These are phyloP conservation scores for Trichosporon coremiiforme DNA, from an alignment of 1,284 basidiomycete species.

Conservation along the genomic window DNA sequence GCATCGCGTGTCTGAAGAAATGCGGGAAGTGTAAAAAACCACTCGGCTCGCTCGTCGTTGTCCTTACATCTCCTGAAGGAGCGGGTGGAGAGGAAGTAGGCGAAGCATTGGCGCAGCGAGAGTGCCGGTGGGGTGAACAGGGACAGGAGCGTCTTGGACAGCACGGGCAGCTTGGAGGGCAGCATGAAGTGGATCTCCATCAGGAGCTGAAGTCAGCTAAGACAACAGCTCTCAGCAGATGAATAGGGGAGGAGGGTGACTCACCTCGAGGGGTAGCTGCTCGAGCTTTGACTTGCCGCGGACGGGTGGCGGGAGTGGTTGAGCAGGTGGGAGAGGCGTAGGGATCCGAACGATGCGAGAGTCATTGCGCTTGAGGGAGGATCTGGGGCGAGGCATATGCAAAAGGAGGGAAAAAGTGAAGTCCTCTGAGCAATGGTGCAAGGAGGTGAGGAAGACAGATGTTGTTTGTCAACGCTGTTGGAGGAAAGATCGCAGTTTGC, in stretches of 20 bases:
- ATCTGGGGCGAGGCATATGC: neutral
- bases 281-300: conserved; percentile 10
- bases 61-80: neutral
- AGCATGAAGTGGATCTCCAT: neutral
- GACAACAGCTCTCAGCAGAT: no score
- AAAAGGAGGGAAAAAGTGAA: no score
- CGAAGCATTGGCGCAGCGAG: neutral
- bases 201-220: conserved; percentile 9
- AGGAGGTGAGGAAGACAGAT: neutral
- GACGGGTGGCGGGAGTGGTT: neutral
- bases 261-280: conserved; percentile 15
- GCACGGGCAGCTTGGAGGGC: neutral
- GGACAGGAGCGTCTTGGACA: conserved; percentile 4
- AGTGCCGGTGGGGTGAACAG: neutral
- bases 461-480: neutral
- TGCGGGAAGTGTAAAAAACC: neutral
- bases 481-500: neutral
- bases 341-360: neutral
- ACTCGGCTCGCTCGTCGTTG: neutral
- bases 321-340: neutral
- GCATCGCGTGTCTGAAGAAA: neutral
- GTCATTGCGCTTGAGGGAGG: neutral
- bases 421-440: no score
- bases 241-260: neutral
- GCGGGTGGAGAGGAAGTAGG: neutral